A percentile compares a stretch with the other conserved stretches of the same genome.
phyloP scores from a whole-genome alignment of 75 land plant genomes.

The Picea glauca region DNA sequence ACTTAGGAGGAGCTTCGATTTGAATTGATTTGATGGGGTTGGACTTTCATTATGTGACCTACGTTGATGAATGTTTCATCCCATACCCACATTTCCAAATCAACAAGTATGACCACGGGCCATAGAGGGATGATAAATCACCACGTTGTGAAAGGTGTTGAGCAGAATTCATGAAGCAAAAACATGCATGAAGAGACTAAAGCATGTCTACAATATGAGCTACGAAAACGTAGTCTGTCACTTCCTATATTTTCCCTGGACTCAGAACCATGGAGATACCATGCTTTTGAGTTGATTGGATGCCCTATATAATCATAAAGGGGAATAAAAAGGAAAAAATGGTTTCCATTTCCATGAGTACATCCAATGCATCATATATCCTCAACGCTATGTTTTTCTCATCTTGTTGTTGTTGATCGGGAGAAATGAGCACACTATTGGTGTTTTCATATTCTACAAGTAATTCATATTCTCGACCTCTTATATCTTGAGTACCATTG shows the following conservation, averaged over 20 bases:
- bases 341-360: slow-evolving; percentile 51
- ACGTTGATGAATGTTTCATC: slow-evolving; percentile 50
- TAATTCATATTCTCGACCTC: no score
- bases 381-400: no score
- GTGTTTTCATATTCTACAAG: no score
- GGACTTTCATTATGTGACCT: slow-evolving; percentile 42
- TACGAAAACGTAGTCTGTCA: slow-evolving; percentile 80
- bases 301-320: slow-evolving; percentile 71
- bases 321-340: slow-evolving; percentile 95
- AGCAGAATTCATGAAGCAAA: slow-evolving; percentile 38
- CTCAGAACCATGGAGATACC: slow-evolving; percentile 41
- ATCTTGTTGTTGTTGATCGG: no score
- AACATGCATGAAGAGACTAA: slow-evolving; percentile 53
- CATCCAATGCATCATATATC: no score
- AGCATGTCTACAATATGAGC: slow-evolving; percentile 70
- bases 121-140: slow-evolving; percentile 33
- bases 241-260: slow-evolving; percentile 37
- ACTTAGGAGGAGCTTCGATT: slow-evolving; percentile 69
- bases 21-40: slow-evolving; percentile 53
- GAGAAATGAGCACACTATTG: no score
- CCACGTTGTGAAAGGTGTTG: slow-evolving; percentile 22
- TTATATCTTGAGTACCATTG: no score
- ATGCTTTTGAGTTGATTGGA: slow-evolving; percentile 57
- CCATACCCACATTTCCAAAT: slow-evolving; percentile 52
- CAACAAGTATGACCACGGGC: slow-evolving; percentile 27